phyloP scores from a whole-genome alignment of 1,284 basidiomycete species.

The Agroathelia rolfsii region DNA sequence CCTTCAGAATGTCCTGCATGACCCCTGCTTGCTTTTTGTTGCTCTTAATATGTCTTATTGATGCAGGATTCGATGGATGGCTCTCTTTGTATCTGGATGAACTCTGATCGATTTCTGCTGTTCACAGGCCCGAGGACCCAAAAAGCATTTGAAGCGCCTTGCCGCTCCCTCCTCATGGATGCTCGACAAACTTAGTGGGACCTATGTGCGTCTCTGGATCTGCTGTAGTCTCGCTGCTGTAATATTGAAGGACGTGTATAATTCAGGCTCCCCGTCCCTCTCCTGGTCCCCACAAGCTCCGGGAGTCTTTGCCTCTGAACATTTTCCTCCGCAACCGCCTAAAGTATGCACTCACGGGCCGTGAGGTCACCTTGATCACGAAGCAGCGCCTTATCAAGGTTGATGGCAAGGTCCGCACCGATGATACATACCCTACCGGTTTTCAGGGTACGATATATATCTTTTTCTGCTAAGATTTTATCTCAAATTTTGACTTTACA shows the following conservation, averaged over 20 bases:
- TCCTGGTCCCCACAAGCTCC: slow-evolving; percentile 97
- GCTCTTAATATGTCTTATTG: too few species aligned
- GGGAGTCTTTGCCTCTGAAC: slow-evolving; percentile 90
- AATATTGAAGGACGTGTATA: slow-evolving; percentile 7
- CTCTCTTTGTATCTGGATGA: too few species aligned
- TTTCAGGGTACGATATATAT: slow-evolving; percentile 76
- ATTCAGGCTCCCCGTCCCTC: slow-evolving; percentile 87
- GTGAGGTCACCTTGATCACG: slow-evolving; percentile 93
- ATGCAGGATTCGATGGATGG: too few species aligned
- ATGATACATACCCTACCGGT: slow-evolving; percentile 93
- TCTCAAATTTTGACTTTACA: slow-evolving; percentile 3
- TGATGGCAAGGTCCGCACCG: slow-evolving; percentile 97
- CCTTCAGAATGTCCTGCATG: too few species aligned
- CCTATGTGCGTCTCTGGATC: slow-evolving; percentile 64
- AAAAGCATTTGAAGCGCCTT: slow-evolving; percentile 99
- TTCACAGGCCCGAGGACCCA: slow-evolving; percentile 88
- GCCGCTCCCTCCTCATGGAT: slow-evolving; percentile 98
- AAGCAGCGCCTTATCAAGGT: slow-evolving; percentile 98
- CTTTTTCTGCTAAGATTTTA: slow-evolving; percentile 1
- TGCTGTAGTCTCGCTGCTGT: slow-evolving; percentile 4
- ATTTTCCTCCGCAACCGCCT: slow-evolving; percentile 98
- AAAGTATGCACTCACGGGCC: slow-evolving; percentile 96
- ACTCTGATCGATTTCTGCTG: too few species aligned
- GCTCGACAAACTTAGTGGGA: slow-evolving; percentile 98
- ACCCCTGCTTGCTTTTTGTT: too few species aligned